A percentile compares a stretch with the other conserved stretches of the same genome.
Evolutionary conservation across 2,329 filamentous ascomycete species (phyloP).

Genomic region (Stachybotrys echinatus): DNA sequence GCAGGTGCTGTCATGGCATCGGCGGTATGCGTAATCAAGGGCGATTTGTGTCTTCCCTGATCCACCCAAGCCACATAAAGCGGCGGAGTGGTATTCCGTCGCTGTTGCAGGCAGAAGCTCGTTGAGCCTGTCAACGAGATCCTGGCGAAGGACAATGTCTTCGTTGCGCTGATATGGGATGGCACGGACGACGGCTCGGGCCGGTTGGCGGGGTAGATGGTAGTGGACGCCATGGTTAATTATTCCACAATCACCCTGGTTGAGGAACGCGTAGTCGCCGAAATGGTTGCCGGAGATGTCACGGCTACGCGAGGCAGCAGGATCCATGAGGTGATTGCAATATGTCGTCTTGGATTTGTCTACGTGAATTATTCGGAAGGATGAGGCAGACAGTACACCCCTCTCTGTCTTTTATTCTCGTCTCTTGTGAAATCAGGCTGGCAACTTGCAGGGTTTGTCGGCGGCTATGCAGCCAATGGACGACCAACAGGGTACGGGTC

Average conservation of each 20-base stretch:
- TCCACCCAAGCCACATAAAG: slow-evolving; percentile 10
- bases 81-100: slow-evolving; percentile 3
- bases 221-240: slow-evolving; percentile 1
- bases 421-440: no score
- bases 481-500: no score
- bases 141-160: slow-evolving; percentile 4
- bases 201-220: not conserved
- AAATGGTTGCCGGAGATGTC: slow-evolving; percentile 3
- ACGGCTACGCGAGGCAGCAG: slow-evolving; percentile 5
- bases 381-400: not conserved
- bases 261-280: not conserved
- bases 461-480: no score
- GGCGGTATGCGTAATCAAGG: slow-evolving; percentile 25
- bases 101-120: slow-evolving; percentile 1
- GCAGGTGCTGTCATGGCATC: slow-evolving; percentile 12
- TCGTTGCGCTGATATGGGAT: slow-evolving; percentile 12
- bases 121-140: slow-evolving; percentile 5
- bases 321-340: not conserved
- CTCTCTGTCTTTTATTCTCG: no score
- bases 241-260: slow-evolving; percentile 1
- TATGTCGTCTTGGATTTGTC: no score
- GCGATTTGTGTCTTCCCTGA: slow-evolving; percentile 30
- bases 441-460: no score
- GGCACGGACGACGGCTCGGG: not conserved
- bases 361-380: not conserved